These are phyloP conservation scores for Wallacemonas sp. DNA, from an alignment of 208 protist species.

Conservation along the genomic window DNA sequence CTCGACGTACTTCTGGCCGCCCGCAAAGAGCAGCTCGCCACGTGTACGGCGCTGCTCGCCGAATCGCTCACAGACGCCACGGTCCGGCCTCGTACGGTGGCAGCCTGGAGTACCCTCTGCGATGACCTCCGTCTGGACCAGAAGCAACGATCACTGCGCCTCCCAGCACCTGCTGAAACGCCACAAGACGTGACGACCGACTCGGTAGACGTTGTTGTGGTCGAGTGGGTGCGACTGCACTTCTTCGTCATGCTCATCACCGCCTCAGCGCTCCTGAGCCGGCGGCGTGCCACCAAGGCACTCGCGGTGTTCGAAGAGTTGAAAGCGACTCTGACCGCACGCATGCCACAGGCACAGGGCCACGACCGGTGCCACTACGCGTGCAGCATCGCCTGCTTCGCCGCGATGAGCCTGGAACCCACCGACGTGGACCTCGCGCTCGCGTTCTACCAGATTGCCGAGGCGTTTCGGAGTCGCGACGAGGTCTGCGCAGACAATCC, in stretches of 20 bases:
- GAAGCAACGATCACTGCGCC: too few species aligned
- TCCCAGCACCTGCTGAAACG: too few species aligned
- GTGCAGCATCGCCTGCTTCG: constrained; percentile 5
- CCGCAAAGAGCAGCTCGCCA: background rate
- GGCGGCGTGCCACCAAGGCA: background rate
- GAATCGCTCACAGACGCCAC: background rate
- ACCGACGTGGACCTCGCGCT: background rate
- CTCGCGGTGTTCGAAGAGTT: background rate
- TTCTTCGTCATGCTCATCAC: background rate
- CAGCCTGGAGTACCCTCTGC: background rate
- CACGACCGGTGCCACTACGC: background rate
- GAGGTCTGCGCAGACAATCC: too few species aligned
- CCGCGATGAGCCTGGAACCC: background rate
- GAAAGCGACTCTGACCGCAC: background rate
- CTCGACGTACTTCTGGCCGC: background rate
- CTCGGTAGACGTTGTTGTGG: background rate
- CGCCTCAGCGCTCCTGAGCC: background rate
- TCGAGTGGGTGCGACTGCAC: background rate
- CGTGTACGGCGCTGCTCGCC: background rate
- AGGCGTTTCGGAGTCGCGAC: background rate
- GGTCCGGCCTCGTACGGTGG: background rate
- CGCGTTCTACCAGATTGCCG: background rate
- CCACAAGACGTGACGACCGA: too few species aligned
- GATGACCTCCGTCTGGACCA: background rate
- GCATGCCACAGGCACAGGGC: background rate